Percentiles rank a stretch among this genome's conserved stretches.
Conservation (phyloP, 345 rosid species). For the Ceriops decandra region DNA sequence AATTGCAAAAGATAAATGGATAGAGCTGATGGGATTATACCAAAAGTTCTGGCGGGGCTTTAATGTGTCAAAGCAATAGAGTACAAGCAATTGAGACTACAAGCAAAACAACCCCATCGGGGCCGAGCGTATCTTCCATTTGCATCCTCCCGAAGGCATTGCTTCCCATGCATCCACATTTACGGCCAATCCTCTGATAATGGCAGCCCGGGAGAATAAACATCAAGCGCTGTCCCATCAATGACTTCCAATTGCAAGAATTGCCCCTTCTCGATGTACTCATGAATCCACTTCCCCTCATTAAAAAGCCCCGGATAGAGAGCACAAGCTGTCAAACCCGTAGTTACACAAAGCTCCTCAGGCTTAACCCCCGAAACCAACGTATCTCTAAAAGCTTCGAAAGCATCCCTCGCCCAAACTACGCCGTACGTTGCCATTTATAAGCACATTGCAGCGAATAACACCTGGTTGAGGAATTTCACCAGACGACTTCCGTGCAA, state of each 20-base stretch:
- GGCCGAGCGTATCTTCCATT: conserved; percentile 31
- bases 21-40: no score
- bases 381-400: conserved; percentile 42
- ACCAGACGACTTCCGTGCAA: conserved; percentile 48
- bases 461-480: conserved; percentile 51
- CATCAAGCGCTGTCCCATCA: conserved; percentile 51
- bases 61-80: conserved; percentile 3
- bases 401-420: conserved; percentile 34
- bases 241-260: conserved; percentile 38
- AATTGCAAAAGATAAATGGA: no score
- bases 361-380: conserved; percentile 42
- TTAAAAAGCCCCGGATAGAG: conserved; percentile 41
- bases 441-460: conserved; percentile 52
- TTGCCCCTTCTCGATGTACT: conserved; percentile 33
- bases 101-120: conserved; percentile 52
- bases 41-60: no score
- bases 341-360: conserved; percentile 45
- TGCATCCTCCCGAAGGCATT: conserved; percentile 46
- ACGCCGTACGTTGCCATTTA: conserved; percentile 40
- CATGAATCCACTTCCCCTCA: conserved; percentile 55
- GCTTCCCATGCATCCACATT: conserved; percentile 46
- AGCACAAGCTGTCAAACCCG: conserved; percentile 53
- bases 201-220: conserved; percentile 53
- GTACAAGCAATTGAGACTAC: conserved; percentile 49
- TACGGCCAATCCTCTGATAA: conserved; percentile 45